Evolutionary conservation across 1,284 basidiomycete species (phyloP), one percentile per base, ranked within the genome.

Genomic region (Malassezia slooffiae): DNA sequence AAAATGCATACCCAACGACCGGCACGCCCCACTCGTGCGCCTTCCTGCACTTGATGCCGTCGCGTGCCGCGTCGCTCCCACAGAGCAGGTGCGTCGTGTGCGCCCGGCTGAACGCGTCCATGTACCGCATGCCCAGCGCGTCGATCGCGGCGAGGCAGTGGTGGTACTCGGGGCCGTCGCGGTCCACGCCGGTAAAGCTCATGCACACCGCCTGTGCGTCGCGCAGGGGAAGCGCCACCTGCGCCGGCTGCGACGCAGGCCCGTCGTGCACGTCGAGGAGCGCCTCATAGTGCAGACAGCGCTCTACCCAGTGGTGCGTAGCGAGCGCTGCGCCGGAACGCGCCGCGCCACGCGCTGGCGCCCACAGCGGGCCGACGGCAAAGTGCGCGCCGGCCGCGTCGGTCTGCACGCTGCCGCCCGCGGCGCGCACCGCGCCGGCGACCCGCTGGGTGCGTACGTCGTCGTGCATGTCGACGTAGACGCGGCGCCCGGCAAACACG

Each of bases 261-360:
- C 57, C 54, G 3, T 30, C 32, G 11, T 17, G 13, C 0, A 55
- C 55, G 28, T 59, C 57, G 22, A 55, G 34, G n/a, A 55, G 43
- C 17, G 19, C 4, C 24, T 58, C 54, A 43, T 56, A 40, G 38
- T 59, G 46, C n/a, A 59, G 46, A 38, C 57, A 59, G 38, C 47
- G 54, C 34, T 59, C 59, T 50, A 62, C 41, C 57, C 59, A 62
- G 51, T 54, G 54, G 38, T 61, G 59, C 16, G 52, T 52, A 21
- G 56, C 59, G 8, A 48, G 44, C n/a, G 28, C n/a, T 26, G 44
- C 45, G 21, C 48, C 33, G 19, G 24, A 13, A 10, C 36, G 8
- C 5, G 40, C 43, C 11, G 41, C 13, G 17, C 50, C 27, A n/a
- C n/a, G n/a, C n/a, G n/a, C n/a, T n/a, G 26, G 38, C 13, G 38